Percentiles rank a stretch among this genome's conserved stretches.
Evolutionary conservation across 2,329 filamentous ascomycete genomes (phyloP).

Genomic region (Daldinia sp.): DNA sequence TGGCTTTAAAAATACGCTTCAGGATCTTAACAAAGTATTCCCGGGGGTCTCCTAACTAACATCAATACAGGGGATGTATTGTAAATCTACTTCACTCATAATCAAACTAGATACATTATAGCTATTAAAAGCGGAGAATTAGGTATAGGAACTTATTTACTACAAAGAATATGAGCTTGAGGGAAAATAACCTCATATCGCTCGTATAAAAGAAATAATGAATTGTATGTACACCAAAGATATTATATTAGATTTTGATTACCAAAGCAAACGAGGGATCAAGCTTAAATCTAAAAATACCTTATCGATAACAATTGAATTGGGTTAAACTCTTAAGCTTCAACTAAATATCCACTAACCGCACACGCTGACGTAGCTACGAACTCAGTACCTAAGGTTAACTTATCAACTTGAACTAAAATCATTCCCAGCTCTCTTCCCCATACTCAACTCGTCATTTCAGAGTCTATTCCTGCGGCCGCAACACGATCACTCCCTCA

Average conservation of each 20-base stretch:
- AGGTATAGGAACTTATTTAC: too few species aligned
- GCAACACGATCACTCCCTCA: background rate
- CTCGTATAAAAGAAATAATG: too few species aligned
- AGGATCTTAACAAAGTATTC: too few species aligned
- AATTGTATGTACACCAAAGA: too few species aligned
- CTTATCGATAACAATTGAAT: slow-evolving; percentile 12
- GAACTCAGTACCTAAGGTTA: background rate
- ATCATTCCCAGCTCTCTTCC: slow-evolving; percentile 4
- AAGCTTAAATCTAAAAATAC: background rate
- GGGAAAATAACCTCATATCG: too few species aligned
- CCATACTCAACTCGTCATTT: background rate
- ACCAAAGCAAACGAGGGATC: background rate
- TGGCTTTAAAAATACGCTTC: too few species aligned
- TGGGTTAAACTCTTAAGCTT: background rate
- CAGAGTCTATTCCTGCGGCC: background rate
- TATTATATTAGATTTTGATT: background rate
- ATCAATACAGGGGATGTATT: too few species aligned
- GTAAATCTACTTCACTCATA: too few species aligned
- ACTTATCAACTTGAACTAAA: background rate
- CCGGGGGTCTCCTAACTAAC: too few species aligned
- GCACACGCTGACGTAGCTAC: slow-evolving; percentile 4
- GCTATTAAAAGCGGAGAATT: too few species aligned
- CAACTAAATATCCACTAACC: background rate
- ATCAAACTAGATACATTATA: too few species aligned
- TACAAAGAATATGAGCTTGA: too few species aligned